Base-by-base conservation (phyloP, 495 filamentous ascomycete genomes). In the Jackrogersella multiformis region DNA sequence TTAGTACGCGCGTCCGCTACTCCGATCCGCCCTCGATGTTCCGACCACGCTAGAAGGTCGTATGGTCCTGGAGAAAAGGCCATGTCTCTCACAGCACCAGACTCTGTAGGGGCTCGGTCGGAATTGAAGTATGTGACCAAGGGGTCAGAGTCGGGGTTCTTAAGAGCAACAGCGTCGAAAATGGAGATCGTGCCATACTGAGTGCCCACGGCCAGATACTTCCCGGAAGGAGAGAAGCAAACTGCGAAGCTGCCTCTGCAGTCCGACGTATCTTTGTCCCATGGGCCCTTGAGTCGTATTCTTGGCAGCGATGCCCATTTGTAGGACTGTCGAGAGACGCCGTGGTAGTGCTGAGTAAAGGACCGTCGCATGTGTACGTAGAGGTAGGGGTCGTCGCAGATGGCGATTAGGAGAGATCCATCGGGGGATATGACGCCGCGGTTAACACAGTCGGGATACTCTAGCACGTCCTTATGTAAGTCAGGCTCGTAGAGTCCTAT, bases 1-100 rank as follows among this genome's bases (percentile, higher is more conserved):
- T 88, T 87, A 60, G 86, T 87, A 20, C 95, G 89, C 20, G 94
- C 79, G 79, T 99, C 95, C 2, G 90, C 90, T 44, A 98, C 81
- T 9, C 93, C 94, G 32, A 94, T 85, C 66, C 90, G 85, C 7
- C 92, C 94, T 62, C 88, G 89, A 64, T 96, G 90, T 78, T 99
- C 95, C 18, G 93, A 87, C 93, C 94, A 97, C 21, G 96, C 90
- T 32, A 99, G 82, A 13, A 99, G 85, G 75, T 99, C 94, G 85
- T 89, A 91, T 8, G 94, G 92, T 16, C 90, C 91, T 2, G 95
- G 93, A 0, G 91, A 90, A 73, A 99, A 99, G 20, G 88, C 84
- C 88, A 99, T 94, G 56, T 92, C 91, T 52, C 95, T 87, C 52
- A 99, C 88, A 42, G 95, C 93, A 56, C 96, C 94, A 16, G 81